These are phyloP conservation scores for Alternaria triticina DNA, from an alignment of 2,329 filamentous ascomycete species.

Conservation along the genomic window DNA sequence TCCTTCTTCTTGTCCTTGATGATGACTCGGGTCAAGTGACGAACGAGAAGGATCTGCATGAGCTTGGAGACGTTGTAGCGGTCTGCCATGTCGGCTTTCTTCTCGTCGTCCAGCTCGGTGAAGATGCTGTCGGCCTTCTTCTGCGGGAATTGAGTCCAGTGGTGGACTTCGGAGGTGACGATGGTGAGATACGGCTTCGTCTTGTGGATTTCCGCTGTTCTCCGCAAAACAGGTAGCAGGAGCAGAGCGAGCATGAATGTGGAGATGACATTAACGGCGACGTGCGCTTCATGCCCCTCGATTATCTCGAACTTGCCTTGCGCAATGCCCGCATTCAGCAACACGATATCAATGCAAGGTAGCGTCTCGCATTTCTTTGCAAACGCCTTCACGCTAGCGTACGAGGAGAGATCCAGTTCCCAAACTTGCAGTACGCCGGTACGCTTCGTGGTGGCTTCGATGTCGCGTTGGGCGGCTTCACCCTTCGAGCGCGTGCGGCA, in stretches of 20 bases:
- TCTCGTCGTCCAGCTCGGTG: slow-evolving; percentile 19
- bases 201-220: slow-evolving; percentile 3
- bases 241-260: slow-evolving; percentile 40
- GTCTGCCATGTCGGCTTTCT: slow-evolving; percentile 11
- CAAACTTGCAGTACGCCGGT: slow-evolving; percentile 51
- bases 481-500: slow-evolving; percentile 51
- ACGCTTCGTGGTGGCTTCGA: slow-evolving; percentile 42
- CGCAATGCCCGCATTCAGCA: slow-evolving; percentile 46
- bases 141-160: slow-evolving; percentile 26
- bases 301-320: slow-evolving; percentile 25
- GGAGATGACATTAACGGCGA: slow-evolving; percentile 45
- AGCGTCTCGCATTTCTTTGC: slow-evolving; percentile 25
- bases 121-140: slow-evolving; percentile 23
- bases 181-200: slow-evolving; percentile 21
- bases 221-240: slow-evolving; percentile 24
- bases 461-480: slow-evolving; percentile 45
- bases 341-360: slow-evolving; percentile 34
- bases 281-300: slow-evolving; percentile 29
- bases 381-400: slow-evolving; percentile 45
- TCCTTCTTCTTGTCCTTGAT: slow-evolving; percentile 9
- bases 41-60: slow-evolving; percentile 27
- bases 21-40: slow-evolving; percentile 18
- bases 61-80: slow-evolving; percentile 32
- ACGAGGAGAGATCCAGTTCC: slow-evolving; percentile 51
- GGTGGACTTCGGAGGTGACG: slow-evolving; percentile 35